A percentile compares a stretch with the other conserved stretches of the same genome.
Evolutionary conservation across 2,329 filamentous ascomycete species (phyloP).

Genomic region (Lasiodiplodia gonubiensis): DNA sequence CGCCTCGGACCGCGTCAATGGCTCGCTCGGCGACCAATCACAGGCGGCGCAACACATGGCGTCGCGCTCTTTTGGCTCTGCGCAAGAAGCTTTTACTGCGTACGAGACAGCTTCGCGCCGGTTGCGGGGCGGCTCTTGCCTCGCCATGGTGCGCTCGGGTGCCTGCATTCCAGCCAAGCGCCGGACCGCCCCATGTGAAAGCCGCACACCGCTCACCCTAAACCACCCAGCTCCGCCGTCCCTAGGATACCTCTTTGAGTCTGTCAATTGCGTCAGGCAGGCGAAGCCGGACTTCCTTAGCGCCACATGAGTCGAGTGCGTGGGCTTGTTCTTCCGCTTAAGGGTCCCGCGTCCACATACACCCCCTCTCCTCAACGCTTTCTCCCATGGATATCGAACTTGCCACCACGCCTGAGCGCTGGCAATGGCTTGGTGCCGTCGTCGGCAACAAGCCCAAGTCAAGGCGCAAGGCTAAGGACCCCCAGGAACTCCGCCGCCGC

Average conservation of each 20-base stretch:
- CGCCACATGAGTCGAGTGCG: conserved; percentile 26
- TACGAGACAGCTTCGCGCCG: conserved; percentile 9
- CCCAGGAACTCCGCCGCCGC: conserved; percentile 16
- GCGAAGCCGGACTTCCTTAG: conserved; percentile 17
- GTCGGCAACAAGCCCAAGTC: conserved; percentile 17
- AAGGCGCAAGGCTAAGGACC: conserved; percentile 15
- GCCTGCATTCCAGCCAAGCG: conserved; percentile 20
- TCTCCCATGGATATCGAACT: conserved; percentile 15
- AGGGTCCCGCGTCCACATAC: conserved; percentile 2
- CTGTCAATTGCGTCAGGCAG: conserved; percentile 17
- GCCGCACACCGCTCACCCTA: conserved; percentile 16
- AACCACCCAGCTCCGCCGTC: background rate
- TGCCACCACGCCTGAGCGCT: conserved; percentile 23
- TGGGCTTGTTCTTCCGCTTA: conserved; percentile 15
- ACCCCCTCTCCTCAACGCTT: conserved; percentile 6
- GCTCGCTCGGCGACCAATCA: conserved; percentile 14
- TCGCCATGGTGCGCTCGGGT: background rate
- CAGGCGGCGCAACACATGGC: background rate
- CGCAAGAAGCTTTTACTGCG: conserved; percentile 4
- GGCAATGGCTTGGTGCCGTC: conserved; percentile 28
- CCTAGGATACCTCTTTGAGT: conserved; percentile 13
- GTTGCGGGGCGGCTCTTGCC: background rate
- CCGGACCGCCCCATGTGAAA: conserved; percentile 19
- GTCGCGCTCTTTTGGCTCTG: background rate
- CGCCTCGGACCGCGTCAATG: background rate